Evolutionary conservation across 768 basidiomycete species (phyloP), one percentile per base, ranked within the genome.

Genomic region (Flagelloscypha sp.): DNA sequence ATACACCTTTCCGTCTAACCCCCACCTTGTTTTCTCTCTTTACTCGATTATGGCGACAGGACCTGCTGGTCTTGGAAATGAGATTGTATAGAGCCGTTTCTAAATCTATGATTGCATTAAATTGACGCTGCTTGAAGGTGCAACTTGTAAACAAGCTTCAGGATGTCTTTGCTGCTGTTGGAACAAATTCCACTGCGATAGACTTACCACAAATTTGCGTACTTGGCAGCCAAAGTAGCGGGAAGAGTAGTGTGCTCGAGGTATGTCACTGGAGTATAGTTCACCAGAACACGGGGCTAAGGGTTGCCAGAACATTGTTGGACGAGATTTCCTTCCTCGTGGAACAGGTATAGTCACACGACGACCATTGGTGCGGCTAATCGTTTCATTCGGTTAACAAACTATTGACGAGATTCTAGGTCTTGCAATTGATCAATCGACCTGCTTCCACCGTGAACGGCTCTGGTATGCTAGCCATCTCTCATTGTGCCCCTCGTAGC

Each of bases 271-370:
- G 9, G 15, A 25, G 6, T 22, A 30, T 31, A 25, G 38, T 9
- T 15, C 36, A 30, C 22, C 42, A 34, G 49, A 45, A 37, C 27
- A 8, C 8, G 29, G 21, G 38, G 6, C 30, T 37, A 30, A 32
- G 33, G 18, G 31, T 13, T 40, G 7, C 33, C 47, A 94, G 90
- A 95, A 98, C 64, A 92, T 97, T 47, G 93, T 97, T 37, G 95
- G 95, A 40, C 78, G 94, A 47, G 95, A 99, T 61, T 99, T 99
- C 71, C 58, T 99, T 55, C 95, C 95, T 61, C 86, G 95, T 70
- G 95, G 95, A 57, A 87, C 92, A 37, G 94, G 94, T 62, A 99
- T 99, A 53, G 94, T 99, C 60, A 98, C 94, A 33, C 78, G 94
- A 54, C 78, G 95, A 56, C 95, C 95, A 37, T 65, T 99, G 61